Conservation (phyloP, 1,284 basidiomycete genomes). For the Malassezia japonica region DNA sequence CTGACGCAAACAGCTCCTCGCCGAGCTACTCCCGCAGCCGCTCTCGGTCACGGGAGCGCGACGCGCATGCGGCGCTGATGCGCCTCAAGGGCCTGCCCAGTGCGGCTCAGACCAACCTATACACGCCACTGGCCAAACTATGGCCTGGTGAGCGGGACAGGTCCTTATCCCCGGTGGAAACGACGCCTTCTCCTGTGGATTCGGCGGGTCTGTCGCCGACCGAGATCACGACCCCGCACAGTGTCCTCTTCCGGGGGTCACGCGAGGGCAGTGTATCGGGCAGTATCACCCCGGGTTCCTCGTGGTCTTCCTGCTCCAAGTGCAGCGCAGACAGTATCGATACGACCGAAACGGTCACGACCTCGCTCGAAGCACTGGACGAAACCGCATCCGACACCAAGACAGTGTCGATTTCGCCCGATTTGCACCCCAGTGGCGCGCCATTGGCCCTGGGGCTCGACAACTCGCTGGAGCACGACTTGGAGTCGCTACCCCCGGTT, state of each 20-base stretch:
- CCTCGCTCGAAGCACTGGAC: background rate
- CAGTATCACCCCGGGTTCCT: background rate
- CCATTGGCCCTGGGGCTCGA: background rate
- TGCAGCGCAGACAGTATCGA: background rate
- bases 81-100: background rate
- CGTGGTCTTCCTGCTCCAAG: constrained; percentile 13
- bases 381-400: background rate
- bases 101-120: background rate
- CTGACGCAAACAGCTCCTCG: too few relatives aligned
- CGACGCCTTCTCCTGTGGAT: background rate
- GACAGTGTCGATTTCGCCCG: background rate
- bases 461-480: background rate
- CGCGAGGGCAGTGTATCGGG: background rate
- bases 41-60: background rate
- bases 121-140: background rate
- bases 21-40: background rate
- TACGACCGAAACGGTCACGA: background rate
- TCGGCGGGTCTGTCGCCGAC: background rate
- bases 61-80: background rate
- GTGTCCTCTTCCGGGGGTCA: constrained; percentile 4
- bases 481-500: background rate
- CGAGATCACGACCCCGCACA: constrained; percentile 4
- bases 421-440: too few relatives aligned
- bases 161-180: background rate
- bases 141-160: background rate